Percentiles rank a stretch among this genome's conserved stretches.
phyloP scores from a whole-genome alignment of 345 rosid genomes.

The Erodium maritimum region DNA sequence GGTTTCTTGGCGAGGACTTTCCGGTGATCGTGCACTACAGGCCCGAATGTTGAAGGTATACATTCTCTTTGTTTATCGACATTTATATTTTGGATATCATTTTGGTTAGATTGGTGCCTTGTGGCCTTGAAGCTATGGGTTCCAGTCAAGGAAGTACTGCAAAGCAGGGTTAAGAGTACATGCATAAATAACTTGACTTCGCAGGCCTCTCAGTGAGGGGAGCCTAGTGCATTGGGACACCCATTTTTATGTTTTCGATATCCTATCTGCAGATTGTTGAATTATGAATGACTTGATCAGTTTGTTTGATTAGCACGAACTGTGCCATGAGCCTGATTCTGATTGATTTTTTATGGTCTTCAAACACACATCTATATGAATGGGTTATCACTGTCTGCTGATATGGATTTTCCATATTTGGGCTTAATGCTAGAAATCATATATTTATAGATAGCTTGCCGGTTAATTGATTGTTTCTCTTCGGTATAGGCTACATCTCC shows the following conservation, averaged over 20 bases:
- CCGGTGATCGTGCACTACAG: slow-evolving; percentile 49
- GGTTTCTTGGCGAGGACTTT: slow-evolving; percentile 65
- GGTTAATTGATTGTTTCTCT: slow-evolving; percentile 1
- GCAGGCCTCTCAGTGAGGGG: too few species aligned
- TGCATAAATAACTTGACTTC: too few species aligned
- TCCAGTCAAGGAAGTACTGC: too few species aligned
- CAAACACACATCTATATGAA: neutral
- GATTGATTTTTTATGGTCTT: neutral
- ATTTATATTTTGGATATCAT: neutral
- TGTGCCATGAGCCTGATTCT: neutral
- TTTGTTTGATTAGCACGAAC: too few species aligned
- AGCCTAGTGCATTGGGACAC: too few species aligned
- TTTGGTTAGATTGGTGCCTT: neutral
- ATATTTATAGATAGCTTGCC: neutral
- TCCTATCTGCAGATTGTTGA: neutral
- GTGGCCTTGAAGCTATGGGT: neutral
- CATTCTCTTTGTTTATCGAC: neutral
- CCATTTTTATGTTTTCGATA: neutral
- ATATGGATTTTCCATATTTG: too few species aligned
- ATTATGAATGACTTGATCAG: neutral
- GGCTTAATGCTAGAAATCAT: too few species aligned
- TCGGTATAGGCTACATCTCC: slow-evolving; percentile 52
- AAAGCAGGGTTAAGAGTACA: too few species aligned
- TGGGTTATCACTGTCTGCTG: too few species aligned
- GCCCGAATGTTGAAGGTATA: slow-evolving; percentile 65